Percentiles rank a stretch among this genome's conserved stretches.
These are phyloP conservation scores for Lantana camara DNA, from an alignment of 257 asterid genomes.

Conservation along the genomic window DNA sequence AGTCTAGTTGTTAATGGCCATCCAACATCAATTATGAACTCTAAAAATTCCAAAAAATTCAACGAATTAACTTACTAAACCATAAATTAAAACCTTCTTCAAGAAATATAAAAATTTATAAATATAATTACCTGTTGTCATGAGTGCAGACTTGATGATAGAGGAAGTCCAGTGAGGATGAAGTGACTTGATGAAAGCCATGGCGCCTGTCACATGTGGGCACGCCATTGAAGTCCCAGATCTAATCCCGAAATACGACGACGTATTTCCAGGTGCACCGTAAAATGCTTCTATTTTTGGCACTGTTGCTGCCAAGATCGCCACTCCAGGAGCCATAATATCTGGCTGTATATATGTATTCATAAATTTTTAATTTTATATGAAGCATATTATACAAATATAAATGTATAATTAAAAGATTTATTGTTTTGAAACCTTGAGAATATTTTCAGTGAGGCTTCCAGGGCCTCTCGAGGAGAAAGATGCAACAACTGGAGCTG, in stretches of 20 bases:
- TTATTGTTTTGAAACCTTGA: conserved; percentile 45
- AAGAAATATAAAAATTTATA: too few relatives aligned
- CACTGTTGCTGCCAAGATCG: conserved; percentile 58
- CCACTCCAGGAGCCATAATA: conserved; percentile 76
- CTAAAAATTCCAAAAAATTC: too few relatives aligned
- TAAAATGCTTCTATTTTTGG: conserved; percentile 35
- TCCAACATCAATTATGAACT: too few relatives aligned
- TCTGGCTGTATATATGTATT: conserved; percentile 90
- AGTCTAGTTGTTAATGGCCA: too few relatives aligned
- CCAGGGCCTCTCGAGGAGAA: conserved; percentile 84
- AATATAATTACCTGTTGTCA: conserved; percentile 58
- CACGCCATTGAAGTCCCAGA: conserved; percentile 95
- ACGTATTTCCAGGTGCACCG: conserved; percentile 44
- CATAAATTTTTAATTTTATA: too few relatives aligned
- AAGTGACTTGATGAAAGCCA: conserved; percentile 61
- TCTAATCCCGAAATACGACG: conserved; percentile 44
- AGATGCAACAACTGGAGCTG: conserved; percentile 71
- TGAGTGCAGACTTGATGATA: conserved; percentile 68
- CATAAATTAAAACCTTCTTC: too few relatives aligned
- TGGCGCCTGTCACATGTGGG: conserved; percentile 77
- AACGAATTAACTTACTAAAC: too few relatives aligned
- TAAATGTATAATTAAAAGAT: too few relatives aligned
- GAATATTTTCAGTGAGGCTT: conserved; percentile 56
- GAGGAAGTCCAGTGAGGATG: conserved; percentile 68
- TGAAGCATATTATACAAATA: too few relatives aligned